These are phyloP conservation scores for Saitozyma sp. DNA, from an alignment of 768 basidiomycete species.

Conservation along the genomic window DNA sequence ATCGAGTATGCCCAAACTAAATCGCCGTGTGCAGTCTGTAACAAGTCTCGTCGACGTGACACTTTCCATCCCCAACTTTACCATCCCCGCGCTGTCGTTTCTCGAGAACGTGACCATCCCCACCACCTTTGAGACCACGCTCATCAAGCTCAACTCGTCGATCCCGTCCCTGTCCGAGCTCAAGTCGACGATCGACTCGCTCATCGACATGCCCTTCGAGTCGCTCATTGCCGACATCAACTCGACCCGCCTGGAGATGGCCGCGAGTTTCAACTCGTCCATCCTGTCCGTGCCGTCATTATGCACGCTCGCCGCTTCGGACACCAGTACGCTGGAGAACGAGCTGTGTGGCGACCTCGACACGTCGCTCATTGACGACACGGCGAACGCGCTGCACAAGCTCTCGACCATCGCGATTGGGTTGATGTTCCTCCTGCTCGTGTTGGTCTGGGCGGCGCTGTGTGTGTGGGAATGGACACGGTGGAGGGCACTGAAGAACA, in stretches of 20 bases:
- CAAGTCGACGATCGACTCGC: conserved; percentile 66
- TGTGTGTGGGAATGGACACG: conserved; percentile 84
- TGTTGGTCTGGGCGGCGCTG: conserved; percentile 71
- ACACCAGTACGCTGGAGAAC: conserved; percentile 23
- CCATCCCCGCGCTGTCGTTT: conserved; percentile 69
- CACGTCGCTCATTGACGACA: conserved; percentile 79
- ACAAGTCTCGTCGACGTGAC: conserved; percentile 64
- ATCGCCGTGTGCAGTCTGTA: conserved; percentile 53
- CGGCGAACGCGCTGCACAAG: conserved; percentile 75
- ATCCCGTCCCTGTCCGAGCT: conserved; percentile 76
- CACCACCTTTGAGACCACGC: conserved; percentile 67
- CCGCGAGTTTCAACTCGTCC: conserved; percentile 64
- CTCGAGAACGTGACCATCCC: conserved; percentile 80
- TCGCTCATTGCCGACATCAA: conserved; percentile 85
- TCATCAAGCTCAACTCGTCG: conserved; percentile 75
- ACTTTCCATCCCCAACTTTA: conserved; percentile 65
- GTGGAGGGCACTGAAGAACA: conserved; percentile 59
- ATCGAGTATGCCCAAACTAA: conserved; percentile 4
- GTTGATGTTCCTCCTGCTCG: conserved; percentile 69
- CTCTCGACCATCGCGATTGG: conserved; percentile 75
- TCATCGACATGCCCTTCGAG: conserved; percentile 72
- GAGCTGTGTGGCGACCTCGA: conserved; percentile 75
- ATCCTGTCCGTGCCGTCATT: conserved; percentile 69
- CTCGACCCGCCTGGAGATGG: conserved; percentile 71
- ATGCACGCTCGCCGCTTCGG: conserved; percentile 22